phyloP scores from a whole-genome alignment of 73 alveolate genomes.

The Urostyla sp. region DNA sequence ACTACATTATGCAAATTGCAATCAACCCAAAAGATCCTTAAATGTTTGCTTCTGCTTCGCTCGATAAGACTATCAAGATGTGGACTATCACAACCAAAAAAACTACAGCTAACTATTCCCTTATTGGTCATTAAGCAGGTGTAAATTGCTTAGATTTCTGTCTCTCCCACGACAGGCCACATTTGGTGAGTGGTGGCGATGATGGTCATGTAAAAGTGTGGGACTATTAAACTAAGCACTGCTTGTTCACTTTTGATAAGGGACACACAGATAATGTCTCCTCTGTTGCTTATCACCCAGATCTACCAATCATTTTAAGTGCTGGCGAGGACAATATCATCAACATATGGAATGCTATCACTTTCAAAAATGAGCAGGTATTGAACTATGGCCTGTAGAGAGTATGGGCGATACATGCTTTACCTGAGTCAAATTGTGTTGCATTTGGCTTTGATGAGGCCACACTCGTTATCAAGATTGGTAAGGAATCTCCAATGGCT shows the following conservation, averaged over 20 bases:
- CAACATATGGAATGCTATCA: conserved; percentile 96
- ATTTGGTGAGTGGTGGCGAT: conserved; percentile 98
- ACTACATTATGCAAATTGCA: conserved; percentile 95
- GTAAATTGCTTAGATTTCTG: conserved; percentile 96
- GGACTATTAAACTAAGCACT: conserved; percentile 99
- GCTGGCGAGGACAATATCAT: conserved; percentile 96
- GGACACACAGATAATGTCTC: conserved; percentile 93
- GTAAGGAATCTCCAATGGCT: conserved; percentile 96
- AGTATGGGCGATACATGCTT: conserved; percentile 86
- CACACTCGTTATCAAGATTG: conserved; percentile 97
- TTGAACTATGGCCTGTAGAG: conserved; percentile 86
- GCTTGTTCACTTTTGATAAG: conserved; percentile 91
- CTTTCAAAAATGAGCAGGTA: conserved; percentile 93
- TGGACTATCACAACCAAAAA: conserved; percentile 78
- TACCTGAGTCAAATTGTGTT: conserved; percentile 71
- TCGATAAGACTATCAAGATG: conserved; percentile 90
- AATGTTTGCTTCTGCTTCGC: conserved; percentile 95
- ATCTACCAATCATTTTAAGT: conserved; percentile 95
- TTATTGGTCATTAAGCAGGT: conserved; percentile 97
- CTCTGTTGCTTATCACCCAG: conserved; percentile 97
- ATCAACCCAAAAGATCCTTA: conserved; percentile 94
- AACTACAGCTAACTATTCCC: conserved; percentile 89
- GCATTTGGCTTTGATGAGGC: conserved; percentile 99
- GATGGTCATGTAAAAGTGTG: conserved; percentile 98
- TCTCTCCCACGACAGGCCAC: conserved; percentile 96